These are phyloP conservation scores for Krasilnikovozyma curviuscula DNA, from an alignment of 768 basidiomycete species.

Conservation along the genomic window DNA sequence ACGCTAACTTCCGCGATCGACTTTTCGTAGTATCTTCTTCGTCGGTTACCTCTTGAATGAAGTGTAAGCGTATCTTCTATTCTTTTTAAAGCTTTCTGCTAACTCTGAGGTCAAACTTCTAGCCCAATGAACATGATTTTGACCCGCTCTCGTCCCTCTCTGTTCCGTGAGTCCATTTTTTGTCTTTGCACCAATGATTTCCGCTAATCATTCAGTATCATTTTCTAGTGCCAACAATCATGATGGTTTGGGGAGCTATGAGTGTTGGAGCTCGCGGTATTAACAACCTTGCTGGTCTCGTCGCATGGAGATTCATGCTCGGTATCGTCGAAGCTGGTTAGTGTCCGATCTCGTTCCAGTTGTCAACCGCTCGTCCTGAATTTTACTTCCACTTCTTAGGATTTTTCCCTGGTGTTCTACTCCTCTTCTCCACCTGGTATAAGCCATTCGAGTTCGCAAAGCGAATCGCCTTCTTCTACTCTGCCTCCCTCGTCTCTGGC, in stretches of 20 bases:
- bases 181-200: too few relatives aligned
- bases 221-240: too few relatives aligned
- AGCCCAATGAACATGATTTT: conserved; percentile 5
- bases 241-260: conserved; percentile 2
- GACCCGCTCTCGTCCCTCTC: conserved; percentile 8
- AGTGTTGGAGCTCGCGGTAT: not conserved
- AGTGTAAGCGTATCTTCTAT: not conserved
- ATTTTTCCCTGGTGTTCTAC: not conserved
- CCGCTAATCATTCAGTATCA: too few relatives aligned
- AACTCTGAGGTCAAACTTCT: not conserved
- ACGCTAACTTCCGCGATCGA: not conserved
- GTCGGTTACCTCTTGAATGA: conserved; percentile 1
- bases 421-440: not conserved
- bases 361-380: conserved; percentile 19
- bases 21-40: conserved; percentile 1
- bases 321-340: conserved; percentile 26
- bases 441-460: conserved; percentile 23
- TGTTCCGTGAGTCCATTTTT: too few relatives aligned
- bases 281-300: not conserved
- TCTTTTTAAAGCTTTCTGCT: not conserved
- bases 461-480: conserved; percentile 25
- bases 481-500: conserved; percentile 23
- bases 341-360: too few relatives aligned
- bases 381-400: not conserved
- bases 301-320: conserved; percentile 9